Evolutionary conservation across 768 basidiomycete genomes (phyloP).

Genomic region (Panus rudis): DNA sequence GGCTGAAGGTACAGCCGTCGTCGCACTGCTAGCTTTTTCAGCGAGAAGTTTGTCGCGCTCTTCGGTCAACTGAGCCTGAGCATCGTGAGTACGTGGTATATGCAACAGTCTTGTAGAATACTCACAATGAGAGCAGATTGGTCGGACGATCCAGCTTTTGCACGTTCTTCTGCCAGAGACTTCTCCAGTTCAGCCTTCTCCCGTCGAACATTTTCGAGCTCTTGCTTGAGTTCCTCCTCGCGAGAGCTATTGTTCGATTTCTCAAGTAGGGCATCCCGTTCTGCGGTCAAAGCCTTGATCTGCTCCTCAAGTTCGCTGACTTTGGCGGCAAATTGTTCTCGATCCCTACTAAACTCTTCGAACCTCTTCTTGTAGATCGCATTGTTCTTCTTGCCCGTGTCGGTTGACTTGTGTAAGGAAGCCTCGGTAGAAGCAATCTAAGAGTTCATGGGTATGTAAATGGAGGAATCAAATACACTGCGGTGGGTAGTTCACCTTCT

Average conservation of each 20-base stretch:
- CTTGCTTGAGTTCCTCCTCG: constrained; percentile 25
- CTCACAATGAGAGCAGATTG: constrained; percentile 27
- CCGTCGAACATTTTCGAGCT: constrained; percentile 29
- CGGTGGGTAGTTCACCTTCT: neutral
- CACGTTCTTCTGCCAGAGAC: constrained; percentile 31
- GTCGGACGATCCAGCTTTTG: constrained; percentile 15
- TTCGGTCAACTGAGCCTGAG: constrained; percentile 43
- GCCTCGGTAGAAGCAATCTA: constrained; percentile 12
- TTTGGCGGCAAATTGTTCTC: constrained; percentile 7
- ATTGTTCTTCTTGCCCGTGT: constrained; percentile 20
- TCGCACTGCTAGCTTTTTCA: constrained; percentile 37
- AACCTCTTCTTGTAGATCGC: constrained; percentile 16
- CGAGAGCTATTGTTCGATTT: constrained; percentile 20
- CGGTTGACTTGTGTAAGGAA: constrained; percentile 8
- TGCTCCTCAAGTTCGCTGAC: constrained; percentile 12
- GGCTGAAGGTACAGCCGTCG: constrained; percentile 27
- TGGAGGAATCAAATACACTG: neutral
- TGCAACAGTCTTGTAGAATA: neutral
- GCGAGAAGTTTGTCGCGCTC: constrained; percentile 58
- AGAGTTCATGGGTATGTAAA: neutral
- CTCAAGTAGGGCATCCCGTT: constrained; percentile 29
- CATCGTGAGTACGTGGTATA: neutral
- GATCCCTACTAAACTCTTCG: constrained; percentile 8
- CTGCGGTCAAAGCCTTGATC: constrained; percentile 13
- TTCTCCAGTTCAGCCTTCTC: constrained; percentile 35